phyloP scores from a whole-genome alignment of 495 filamentous ascomycete species.

The Aspergillus incahuasiensis region DNA sequence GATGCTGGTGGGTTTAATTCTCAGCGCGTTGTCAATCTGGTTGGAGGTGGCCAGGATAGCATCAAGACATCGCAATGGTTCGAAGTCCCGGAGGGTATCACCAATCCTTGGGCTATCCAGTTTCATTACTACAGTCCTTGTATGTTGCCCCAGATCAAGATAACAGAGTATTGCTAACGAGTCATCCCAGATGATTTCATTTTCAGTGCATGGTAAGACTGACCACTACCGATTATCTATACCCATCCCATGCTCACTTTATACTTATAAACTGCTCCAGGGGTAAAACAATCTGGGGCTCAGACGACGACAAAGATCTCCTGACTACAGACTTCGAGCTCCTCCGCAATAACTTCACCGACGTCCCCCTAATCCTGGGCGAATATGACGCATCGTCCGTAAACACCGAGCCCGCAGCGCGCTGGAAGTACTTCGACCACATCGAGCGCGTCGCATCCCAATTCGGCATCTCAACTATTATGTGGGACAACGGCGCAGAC shows the following conservation, averaged over 20 bases:
- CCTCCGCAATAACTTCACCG: slow-evolving; percentile 49
- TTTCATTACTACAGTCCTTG: slow-evolving; percentile 62
- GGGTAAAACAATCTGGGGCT: slow-evolving; percentile 61
- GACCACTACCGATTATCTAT: too few species aligned
- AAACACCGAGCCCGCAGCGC: slow-evolving; percentile 49
- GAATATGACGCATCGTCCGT: slow-evolving; percentile 50
- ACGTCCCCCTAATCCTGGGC: slow-evolving; percentile 54
- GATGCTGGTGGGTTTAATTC: slow-evolving; percentile 54
- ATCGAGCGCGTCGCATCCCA: slow-evolving; percentile 44
- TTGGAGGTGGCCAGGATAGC: slow-evolving; percentile 46
- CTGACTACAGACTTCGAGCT: slow-evolving; percentile 48
- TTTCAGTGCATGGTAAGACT: slow-evolving; percentile 39
- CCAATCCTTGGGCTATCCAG: slow-evolving; percentile 58
- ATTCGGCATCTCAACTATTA: slow-evolving; percentile 42
- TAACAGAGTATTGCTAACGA: slow-evolving; percentile 1
- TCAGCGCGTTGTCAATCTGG: slow-evolving; percentile 53
- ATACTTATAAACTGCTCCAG: slow-evolving; percentile 13
- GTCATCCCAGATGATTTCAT: slow-evolving; percentile 40
- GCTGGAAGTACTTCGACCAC: slow-evolving; percentile 56
- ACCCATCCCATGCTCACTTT: too few species aligned
- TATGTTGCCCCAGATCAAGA: slow-evolving; percentile 20
- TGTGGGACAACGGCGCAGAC: slow-evolving; percentile 56
- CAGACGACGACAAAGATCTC: slow-evolving; percentile 46
- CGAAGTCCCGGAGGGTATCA: slow-evolving; percentile 39
- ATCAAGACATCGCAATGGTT: slow-evolving; percentile 54